A percentile compares a stretch with the other conserved stretches of the same genome.
Evolutionary conservation across 371 early-diverging fungal species (phyloP).

Genomic region (Mucor velutinosus): DNA sequence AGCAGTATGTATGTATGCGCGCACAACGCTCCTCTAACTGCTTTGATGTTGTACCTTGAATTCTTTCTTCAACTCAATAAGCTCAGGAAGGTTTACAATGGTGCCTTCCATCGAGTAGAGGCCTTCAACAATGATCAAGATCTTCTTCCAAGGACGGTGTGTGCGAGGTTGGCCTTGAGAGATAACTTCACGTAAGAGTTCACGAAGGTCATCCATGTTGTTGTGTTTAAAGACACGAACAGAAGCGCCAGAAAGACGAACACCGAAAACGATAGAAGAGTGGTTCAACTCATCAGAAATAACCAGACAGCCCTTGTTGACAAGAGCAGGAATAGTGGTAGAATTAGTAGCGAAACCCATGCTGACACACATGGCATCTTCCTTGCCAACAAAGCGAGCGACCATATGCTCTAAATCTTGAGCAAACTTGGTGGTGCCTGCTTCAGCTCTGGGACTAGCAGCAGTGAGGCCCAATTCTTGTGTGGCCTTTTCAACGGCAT

Average conservation of each 20-base stretch:
- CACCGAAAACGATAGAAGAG: conserved; percentile 95
- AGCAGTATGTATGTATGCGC: not conserved
- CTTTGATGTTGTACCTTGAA: conserved; percentile 72
- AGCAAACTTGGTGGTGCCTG: conserved; percentile 70
- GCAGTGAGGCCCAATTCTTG: conserved; percentile 66
- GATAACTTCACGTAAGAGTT: conserved; percentile 88
- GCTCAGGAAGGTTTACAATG: conserved; percentile 87
- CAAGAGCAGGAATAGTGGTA: conserved; percentile 94
- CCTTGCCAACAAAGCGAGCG: conserved; percentile 95
- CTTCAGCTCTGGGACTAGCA: conserved; percentile 75
- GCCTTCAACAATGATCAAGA: conserved; percentile 98
- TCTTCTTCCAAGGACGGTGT: conserved; percentile 99
- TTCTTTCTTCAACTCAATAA: conserved; percentile 91
- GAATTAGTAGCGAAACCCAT: conserved; percentile 99
- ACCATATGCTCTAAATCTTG: conserved; percentile 88
- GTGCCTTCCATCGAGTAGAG: conserved; percentile 99
- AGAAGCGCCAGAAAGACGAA: conserved; percentile 93
- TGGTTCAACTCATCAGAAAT: conserved; percentile 99
- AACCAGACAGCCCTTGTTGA: conserved; percentile 89
- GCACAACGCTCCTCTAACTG: not conserved
- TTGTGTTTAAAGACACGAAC: conserved; percentile 99
- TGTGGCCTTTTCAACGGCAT: conserved; percentile 82
- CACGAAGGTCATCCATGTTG: conserved; percentile 79
- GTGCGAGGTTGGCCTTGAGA: conserved; percentile 99
- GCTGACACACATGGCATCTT: conserved; percentile 91